Conservation (phyloP, 805 yeast species). For the Kregervanrija fluxuum region DNA sequence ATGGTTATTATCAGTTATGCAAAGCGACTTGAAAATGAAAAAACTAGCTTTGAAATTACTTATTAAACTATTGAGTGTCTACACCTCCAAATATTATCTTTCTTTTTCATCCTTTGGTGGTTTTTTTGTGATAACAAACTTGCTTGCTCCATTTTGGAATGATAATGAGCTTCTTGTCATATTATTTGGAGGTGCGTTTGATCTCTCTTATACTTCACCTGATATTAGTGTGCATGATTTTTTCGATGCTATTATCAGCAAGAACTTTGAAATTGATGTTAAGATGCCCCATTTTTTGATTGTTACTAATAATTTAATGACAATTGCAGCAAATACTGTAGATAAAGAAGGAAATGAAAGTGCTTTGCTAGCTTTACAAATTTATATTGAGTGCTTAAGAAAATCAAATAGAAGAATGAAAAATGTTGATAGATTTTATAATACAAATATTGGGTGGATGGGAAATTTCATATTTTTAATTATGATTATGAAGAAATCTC, state of each 20-base stretch:
- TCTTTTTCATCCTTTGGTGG: slow-evolving; percentile 50
- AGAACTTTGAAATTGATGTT: slow-evolving; percentile 15
- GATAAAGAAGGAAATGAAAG: neutral
- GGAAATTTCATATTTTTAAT: slow-evolving; percentile 3
- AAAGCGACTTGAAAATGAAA: slow-evolving; percentile 31
- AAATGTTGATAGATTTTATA: neutral
- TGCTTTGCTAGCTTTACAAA: neutral
- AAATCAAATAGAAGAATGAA: neutral
- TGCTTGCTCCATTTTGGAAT: slow-evolving; percentile 41
- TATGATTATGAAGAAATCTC: neutral
- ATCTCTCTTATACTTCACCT: slow-evolving; percentile 26
- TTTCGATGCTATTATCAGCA: slow-evolving; percentile 11
- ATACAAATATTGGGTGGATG: slow-evolving; percentile 2
- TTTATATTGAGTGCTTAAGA: neutral
- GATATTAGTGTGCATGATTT: slow-evolving; percentile 9
- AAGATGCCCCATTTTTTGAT: slow-evolving; percentile 38
- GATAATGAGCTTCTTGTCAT: slow-evolving; percentile 37
- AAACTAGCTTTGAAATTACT: slow-evolving; percentile 37
- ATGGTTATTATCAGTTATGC: slow-evolving; percentile 53
- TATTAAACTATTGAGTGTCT: slow-evolving; percentile 38
- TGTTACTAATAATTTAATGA: slow-evolving; percentile 13
- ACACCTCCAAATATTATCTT: slow-evolving; percentile 40
- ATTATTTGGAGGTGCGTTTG: slow-evolving; percentile 41
- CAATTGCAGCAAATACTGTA: slow-evolving; percentile 4
- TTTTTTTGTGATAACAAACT: slow-evolving; percentile 37